These are phyloP conservation scores for Arthroderma sp. DNA, from an alignment of 2,329 filamentous ascomycete species.

Conservation along the genomic window DNA sequence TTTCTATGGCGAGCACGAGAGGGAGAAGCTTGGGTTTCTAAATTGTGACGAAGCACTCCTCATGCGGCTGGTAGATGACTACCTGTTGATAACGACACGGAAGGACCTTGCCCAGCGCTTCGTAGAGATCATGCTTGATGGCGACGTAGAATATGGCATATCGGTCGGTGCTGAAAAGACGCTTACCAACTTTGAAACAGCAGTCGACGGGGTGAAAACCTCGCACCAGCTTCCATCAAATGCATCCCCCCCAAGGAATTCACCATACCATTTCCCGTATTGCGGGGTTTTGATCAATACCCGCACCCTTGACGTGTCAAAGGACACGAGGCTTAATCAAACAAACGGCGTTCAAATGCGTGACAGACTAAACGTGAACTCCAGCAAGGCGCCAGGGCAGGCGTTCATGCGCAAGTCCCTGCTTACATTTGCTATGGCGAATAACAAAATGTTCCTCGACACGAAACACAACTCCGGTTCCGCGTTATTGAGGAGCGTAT, in stretches of 20 bases:
- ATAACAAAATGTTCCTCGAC: conserved; percentile 52
- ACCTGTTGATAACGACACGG: conserved; percentile 70
- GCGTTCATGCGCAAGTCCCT: conserved; percentile 71
- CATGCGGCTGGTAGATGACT: conserved; percentile 80
- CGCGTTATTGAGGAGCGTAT: conserved; percentile 62
- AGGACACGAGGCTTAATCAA: conserved; percentile 44
- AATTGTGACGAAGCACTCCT: conserved; percentile 49
- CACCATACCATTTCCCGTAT: conserved; percentile 56
- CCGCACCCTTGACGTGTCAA: conserved; percentile 58
- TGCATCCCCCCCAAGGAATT: conserved; percentile 38
- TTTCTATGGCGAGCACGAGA: conserved; percentile 84
- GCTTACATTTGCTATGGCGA: conserved; percentile 65
- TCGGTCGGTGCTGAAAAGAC: conserved; percentile 65
- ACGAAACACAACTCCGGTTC: conserved; percentile 58
- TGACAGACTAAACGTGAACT: conserved; percentile 68
- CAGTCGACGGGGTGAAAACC: conserved; percentile 34
- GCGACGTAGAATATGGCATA: conserved; percentile 69
- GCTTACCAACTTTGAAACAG: conserved; percentile 66
- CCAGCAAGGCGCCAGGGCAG: conserved; percentile 56
- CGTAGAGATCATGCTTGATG: conserved; percentile 64
- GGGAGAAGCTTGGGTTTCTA: conserved; percentile 55
- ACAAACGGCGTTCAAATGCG: conserved; percentile 37
- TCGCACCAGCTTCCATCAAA: conserved; percentile 9
- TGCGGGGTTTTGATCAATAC: conserved; percentile 72
- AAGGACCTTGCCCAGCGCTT: conserved; percentile 55